Evolutionary conservation across 1,284 basidiomycete species (phyloP).

Genomic region (Somion occarium): DNA sequence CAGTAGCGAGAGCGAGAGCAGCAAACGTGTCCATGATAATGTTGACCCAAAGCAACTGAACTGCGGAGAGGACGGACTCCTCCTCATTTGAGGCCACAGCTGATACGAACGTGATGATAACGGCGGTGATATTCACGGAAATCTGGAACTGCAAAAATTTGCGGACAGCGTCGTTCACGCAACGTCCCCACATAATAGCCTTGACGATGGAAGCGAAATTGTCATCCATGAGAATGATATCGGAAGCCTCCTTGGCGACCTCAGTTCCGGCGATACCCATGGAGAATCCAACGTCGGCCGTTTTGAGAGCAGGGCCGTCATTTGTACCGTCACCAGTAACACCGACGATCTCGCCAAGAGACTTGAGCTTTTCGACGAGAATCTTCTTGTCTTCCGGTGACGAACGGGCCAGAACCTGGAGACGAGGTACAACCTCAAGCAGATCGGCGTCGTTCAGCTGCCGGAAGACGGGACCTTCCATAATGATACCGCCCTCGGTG

Average conservation of each 20-base stretch:
- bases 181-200: conserved; percentile 98
- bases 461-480: conserved; percentile 88
- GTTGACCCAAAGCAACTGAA: conserved; percentile 97
- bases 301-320: conserved; percentile 95
- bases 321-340: conserved; percentile 99
- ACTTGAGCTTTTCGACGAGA: conserved; percentile 85
- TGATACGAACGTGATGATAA: conserved; percentile 90
- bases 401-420: conserved; percentile 88
- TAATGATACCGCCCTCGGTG: conserved; percentile 87
- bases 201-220: conserved; percentile 96
- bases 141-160: conserved; percentile 99
- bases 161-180: conserved; percentile 95
- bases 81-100: conserved; percentile 80
- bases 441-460: conserved; percentile 51
- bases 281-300: conserved; percentile 90
- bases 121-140: conserved; percentile 94
- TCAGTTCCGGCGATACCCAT: conserved; percentile 99
- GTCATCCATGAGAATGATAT: conserved; percentile 98
- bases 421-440: conserved; percentile 61
- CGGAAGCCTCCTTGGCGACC: conserved; percentile 98
- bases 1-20: conserved; percentile 93
- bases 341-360: conserved; percentile 89
- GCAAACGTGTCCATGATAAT: conserved; percentile 99
- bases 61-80: conserved; percentile 85
- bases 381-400: conserved; percentile 97